Percentiles rank a stretch among this genome's conserved stretches.
phyloP scores from a whole-genome alignment of 306 rosid genomes.

The Echinosophora koreensis region DNA sequence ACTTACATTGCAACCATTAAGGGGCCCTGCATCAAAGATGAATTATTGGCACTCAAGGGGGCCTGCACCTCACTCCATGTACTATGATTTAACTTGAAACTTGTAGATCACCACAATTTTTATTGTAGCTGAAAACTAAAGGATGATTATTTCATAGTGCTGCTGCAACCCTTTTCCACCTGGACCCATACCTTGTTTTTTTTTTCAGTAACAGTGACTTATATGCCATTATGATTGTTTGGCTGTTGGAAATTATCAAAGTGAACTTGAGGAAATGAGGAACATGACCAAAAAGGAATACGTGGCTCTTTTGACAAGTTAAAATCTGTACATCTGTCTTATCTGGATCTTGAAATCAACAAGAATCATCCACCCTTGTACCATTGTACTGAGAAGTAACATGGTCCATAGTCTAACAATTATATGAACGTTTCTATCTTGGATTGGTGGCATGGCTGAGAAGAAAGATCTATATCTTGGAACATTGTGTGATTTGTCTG shows the following conservation, averaged over 20 bases:
- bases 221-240: constrained; percentile 38
- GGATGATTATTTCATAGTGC: constrained; percentile 20
- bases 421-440: constrained; percentile 66
- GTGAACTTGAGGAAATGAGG: constrained; percentile 62
- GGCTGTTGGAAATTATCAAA: constrained; percentile 54
- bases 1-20: constrained; percentile 48
- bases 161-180: constrained; percentile 23
- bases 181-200: constrained; percentile 22
- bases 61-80: constrained; percentile 45
- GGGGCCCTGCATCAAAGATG: constrained; percentile 49
- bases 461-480: constrained; percentile 65
- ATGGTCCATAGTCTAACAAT: constrained; percentile 50
- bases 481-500: constrained; percentile 56
- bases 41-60: constrained; percentile 50
- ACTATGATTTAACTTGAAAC: constrained; percentile 49
- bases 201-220: constrained; percentile 15
- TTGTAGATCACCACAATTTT: constrained; percentile 39
- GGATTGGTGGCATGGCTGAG: constrained; percentile 60
- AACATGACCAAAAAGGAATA: constrained; percentile 65
- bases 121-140: constrained; percentile 5
- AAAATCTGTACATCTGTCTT: constrained; percentile 19
- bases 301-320: constrained; percentile 65
- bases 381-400: constrained; percentile 60
- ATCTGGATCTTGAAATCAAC: constrained; percentile 1
- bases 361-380: constrained; percentile 45